Conservation (phyloP, 768 basidiomycete genomes). For the Nidula microcarpa region DNA sequence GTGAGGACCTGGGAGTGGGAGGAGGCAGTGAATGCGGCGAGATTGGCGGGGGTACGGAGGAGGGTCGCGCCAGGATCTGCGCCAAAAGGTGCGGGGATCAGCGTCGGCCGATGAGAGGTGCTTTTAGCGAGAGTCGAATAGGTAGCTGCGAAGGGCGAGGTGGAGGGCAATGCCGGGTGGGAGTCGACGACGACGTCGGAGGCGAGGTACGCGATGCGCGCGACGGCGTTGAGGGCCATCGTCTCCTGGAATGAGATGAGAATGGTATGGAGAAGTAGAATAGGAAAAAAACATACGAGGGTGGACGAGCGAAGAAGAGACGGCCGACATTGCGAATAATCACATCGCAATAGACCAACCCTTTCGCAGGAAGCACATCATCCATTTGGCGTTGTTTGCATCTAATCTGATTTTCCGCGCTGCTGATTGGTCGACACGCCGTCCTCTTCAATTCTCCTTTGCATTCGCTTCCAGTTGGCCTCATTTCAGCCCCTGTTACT, state of each 20-base stretch:
- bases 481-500: too few species aligned
- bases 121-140: conserved; percentile 30
- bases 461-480: too few species aligned
- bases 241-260: conserved; percentile 11
- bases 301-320: not conserved
- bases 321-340: conserved; percentile 3
- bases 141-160: conserved; percentile 38
- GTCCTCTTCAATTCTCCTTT: too few species aligned
- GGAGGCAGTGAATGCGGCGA: conserved; percentile 60
- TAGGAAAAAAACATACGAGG: conserved; percentile 4
- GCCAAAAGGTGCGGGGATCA: conserved; percentile 55
- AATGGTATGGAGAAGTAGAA: conserved; percentile 1
- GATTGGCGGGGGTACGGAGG: conserved; percentile 40
- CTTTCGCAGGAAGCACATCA: conserved; percentile 37
- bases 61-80: conserved; percentile 63
- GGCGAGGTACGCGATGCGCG: conserved; percentile 68
- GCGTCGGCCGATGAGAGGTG: conserved; percentile 33
- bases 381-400: conserved; percentile 34
- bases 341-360: conserved; percentile 18
- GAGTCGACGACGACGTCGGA: conserved; percentile 67
- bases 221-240: conserved; percentile 37
- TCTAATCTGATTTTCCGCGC: not conserved
- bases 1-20: conserved; percentile 50
- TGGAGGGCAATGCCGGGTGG: conserved; percentile 34
- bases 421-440: too few species aligned